Base-by-base conservation (phyloP, 371 early-diverging fungal species). In the Mucor irregularis region DNA sequence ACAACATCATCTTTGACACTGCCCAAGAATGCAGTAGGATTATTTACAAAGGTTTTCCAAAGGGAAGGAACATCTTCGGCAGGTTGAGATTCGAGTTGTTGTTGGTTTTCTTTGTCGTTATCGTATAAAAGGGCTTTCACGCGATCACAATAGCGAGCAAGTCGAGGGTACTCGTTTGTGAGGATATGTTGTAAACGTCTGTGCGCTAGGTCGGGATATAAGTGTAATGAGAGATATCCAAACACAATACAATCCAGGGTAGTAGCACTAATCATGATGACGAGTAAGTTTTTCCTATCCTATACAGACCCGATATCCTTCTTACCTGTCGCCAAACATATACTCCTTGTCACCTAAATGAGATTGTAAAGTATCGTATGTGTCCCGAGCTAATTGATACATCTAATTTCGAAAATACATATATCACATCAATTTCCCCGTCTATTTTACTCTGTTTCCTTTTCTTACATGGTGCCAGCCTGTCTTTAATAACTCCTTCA, bases 241-340 rank as follows among this genome's bases (percentile, higher is more conserved):
- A 86, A 91, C 9, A 74, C 82, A 33, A 89, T 69, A 11, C 85
- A 81, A 54, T 91, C 91, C 22, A 90, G 58, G 4, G 82, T 78
- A 6, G 83, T 73, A 3, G 89, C 21, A 25, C 59, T 69, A 79
- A n/a, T n/a, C n/a, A n/a, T n/a, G n/a, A n/a, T n/a, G n/a, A n/a
- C n/a, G n/a, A n/a, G n/a, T n/a, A n/a, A n/a, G n/a, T n/a, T n/a
- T n/a, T n/a, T n/a, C n/a, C n/a, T n/a, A n/a, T n/a, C n/a, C n/a
- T n/a, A n/a, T n/a, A n/a, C n/a, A n/a, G n/a, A n/a, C n/a, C n/a
- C n/a, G n/a, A n/a, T n/a, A n/a, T n/a, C n/a, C n/a, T n/a, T n/a
- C 81, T 59, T 63, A 22, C n/a, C n/a, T n/a, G n/a, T 79, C 70
- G 3, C 88, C 90, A 72, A 90, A 86, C 68, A 90, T 82, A 51